phyloP scores from a whole-genome alignment of 768 basidiomycete species.

The Scleroderma bovista region DNA sequence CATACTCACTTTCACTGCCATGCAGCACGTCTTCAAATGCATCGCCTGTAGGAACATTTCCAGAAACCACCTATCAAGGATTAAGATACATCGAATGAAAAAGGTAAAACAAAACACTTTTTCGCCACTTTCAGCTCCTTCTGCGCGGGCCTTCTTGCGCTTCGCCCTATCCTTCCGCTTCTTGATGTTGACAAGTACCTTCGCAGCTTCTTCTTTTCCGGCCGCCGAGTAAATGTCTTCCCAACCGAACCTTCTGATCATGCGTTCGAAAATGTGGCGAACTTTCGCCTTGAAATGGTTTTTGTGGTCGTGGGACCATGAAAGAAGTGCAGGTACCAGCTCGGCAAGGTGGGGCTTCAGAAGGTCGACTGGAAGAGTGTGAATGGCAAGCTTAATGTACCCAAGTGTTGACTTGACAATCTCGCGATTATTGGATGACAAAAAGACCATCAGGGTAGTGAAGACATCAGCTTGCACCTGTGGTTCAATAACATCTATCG shows the following conservation, averaged over 20 bases:
- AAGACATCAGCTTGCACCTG: conserved; percentile 81
- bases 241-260: conserved; percentile 87
- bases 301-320: conserved; percentile 96
- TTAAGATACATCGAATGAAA: conserved; percentile 6
- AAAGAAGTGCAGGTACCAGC: conserved; percentile 79
- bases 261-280: conserved; percentile 93
- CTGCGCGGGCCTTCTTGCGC: conserved; percentile 67
- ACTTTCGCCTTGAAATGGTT: conserved; percentile 99
- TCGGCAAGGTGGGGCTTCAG: conserved; percentile 71
- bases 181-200: conserved; percentile 90
- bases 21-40: conserved; percentile 98
- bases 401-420: conserved; percentile 96
- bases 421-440: conserved; percentile 92
- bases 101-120: conserved; percentile 28
- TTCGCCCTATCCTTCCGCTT: conserved; percentile 93
- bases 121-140: conserved; percentile 55
- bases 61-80: conserved; percentile 33
- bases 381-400: conserved; percentile 89
- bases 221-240: conserved; percentile 74
- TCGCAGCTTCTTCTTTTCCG: conserved; percentile 75
- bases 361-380: conserved; percentile 68
- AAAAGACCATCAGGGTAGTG: conserved; percentile 81
- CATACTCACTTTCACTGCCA: conserved; percentile 90
- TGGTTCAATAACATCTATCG: conserved; percentile 59
- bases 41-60: conserved; percentile 61